phyloP scores from a whole-genome alignment of 306 rosid species.

The Begonia loranthoides region DNA sequence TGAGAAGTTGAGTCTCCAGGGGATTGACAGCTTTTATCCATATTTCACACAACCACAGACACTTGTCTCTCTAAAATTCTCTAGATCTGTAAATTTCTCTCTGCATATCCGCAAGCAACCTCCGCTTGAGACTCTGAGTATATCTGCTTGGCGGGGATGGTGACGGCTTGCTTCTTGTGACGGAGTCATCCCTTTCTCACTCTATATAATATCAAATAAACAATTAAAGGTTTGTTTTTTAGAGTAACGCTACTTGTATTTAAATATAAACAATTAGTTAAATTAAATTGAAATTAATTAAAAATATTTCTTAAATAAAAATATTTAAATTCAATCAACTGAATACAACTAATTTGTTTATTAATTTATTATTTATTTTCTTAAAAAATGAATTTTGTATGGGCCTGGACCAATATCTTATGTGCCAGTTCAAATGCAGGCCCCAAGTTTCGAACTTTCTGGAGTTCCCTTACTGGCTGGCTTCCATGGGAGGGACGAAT shows the following conservation, averaged over 20 bases:
- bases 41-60: not conserved
- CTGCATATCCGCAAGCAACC: not conserved
- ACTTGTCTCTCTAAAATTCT: slow-evolving; percentile 13
- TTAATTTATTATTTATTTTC: no score
- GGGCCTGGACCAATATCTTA: not conserved
- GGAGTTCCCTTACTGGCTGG: not conserved
- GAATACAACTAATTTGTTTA: no score
- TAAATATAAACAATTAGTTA: no score
- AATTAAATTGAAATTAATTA: no score
- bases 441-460: not conserved
- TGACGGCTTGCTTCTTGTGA: not conserved
- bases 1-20: slow-evolving; percentile 17
- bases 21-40: slow-evolving; percentile 33
- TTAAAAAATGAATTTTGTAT: not conserved
- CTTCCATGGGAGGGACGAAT: not conserved
- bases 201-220: no score
- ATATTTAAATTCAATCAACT: no score
- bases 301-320: no score
- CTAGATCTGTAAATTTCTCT: not conserved
- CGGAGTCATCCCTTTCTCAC: not conserved
- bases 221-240: no score
- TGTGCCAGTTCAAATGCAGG: no score
- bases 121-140: not conserved
- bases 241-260: no score
- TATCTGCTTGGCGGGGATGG: not conserved